Evolutionary conservation across 345 rosid genomes (phyloP).

Genomic region (Erysimum cheiranthoides): DNA sequence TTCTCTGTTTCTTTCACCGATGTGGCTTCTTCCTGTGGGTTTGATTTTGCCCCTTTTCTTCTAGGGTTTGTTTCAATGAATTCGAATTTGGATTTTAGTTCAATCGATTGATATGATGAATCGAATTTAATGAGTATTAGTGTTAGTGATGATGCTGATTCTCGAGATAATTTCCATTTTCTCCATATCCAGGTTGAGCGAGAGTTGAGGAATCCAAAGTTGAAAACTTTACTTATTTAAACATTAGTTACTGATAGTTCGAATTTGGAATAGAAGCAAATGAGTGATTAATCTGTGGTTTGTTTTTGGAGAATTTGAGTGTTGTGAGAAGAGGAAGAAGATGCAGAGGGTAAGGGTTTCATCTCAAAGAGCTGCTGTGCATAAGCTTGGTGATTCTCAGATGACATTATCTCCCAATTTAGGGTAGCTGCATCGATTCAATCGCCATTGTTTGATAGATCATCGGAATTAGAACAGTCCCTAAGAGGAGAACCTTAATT

Average conservation of each 20-base stretch:
- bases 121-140: constrained; percentile 21
- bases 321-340: constrained; percentile 29
- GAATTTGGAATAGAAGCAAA: constrained; percentile 13
- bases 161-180: constrained; percentile 8
- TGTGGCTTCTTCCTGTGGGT: background rate
- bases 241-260: background rate
- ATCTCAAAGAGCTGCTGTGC: constrained; percentile 78
- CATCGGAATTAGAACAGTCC: constrained; percentile 61
- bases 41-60: constrained; percentile 7
- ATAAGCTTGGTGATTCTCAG: constrained; percentile 86
- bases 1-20: constrained; percentile 7
- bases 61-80: constrained; percentile 25
- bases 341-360: constrained; percentile 92
- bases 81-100: constrained; percentile 2
- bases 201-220: constrained; percentile 3
- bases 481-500: constrained; percentile 62
- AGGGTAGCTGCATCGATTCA: constrained; percentile 61
- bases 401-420: constrained; percentile 83
- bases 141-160: constrained; percentile 29
- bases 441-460: constrained; percentile 59
- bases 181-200: constrained; percentile 24
- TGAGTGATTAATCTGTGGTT: background rate
- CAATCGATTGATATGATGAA: constrained; percentile 17
- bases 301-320: background rate
- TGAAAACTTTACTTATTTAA: background rate